Conservation (phyloP, 768 basidiomycete species). For the Dioszegia aurantiaca region DNA sequence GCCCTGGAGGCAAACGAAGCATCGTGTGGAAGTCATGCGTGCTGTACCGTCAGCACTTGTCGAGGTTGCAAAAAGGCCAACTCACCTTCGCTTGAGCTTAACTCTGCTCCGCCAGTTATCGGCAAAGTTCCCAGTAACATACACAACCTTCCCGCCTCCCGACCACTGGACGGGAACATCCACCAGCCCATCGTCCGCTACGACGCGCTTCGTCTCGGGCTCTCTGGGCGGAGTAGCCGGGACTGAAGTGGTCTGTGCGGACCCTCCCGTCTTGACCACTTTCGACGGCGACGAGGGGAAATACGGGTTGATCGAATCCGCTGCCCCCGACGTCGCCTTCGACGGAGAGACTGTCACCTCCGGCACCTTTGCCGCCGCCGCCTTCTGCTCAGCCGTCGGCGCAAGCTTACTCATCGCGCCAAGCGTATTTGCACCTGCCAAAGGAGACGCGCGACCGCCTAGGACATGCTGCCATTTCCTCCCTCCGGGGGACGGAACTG, state of each 20-base stretch:
- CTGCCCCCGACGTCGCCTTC: not conserved
- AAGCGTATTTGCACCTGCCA: constrained; percentile 24
- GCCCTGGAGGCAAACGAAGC: constrained; percentile 72
- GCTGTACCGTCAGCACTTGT: constrained; percentile 22
- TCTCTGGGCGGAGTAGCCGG: constrained; percentile 25
- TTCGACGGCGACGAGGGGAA: constrained; percentile 33
- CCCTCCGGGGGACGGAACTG: constrained; percentile 1
- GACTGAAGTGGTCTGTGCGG: constrained; percentile 22
- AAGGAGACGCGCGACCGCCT: constrained; percentile 31
- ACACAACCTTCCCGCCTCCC: constrained; percentile 52
- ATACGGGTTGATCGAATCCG: constrained; percentile 33
- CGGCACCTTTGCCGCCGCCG: constrained; percentile 5
- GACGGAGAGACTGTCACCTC: constrained; percentile 3
- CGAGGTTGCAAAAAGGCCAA: not conserved
- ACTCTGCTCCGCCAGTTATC: constrained; percentile 51
- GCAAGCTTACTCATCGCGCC: constrained; percentile 36
- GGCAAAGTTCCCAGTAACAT: constrained; percentile 53
- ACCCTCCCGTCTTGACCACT: constrained; percentile 1
- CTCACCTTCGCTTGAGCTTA: constrained; percentile 51
- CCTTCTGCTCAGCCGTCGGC: constrained; percentile 2
- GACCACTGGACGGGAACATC: constrained; percentile 52
- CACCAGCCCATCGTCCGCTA: constrained; percentile 35
- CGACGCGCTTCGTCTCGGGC: constrained; percentile 9
- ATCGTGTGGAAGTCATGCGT: constrained; percentile 51
- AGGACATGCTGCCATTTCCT: constrained; percentile 37